Base-by-base conservation (phyloP, 1,139 yeast species). In the Yamadazyma mexicana region DNA sequence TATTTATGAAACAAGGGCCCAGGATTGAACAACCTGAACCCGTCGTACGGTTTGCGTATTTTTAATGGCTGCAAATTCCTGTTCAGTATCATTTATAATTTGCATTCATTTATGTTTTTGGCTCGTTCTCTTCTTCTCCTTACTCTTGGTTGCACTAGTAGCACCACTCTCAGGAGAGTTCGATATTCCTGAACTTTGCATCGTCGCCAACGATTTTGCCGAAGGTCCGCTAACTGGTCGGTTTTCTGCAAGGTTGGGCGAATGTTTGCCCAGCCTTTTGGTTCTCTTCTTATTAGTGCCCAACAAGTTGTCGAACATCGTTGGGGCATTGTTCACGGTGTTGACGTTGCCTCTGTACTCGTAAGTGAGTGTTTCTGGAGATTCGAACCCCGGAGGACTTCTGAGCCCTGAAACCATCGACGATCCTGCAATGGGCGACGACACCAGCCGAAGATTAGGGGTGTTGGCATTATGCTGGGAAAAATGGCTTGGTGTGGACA, bases 301-400 rank as follows among this genome's bases (percentile, higher is more conserved):
- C 23, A 64, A 47, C 31, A 66, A 48, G 34, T 52, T 54, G 41
- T 64, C 71, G 37, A 66, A 57, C 51, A 53, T 53, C 3, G 56
- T 45, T 12, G 52, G 45, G 10, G 46, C 22, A 20, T 20, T 37
- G 17, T 10, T n/a, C 17, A 25, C 24, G 27, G 10, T 25, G 31
- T 28, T 28, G 11, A 16, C n/a, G 34, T 14, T 12, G 28, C 11
- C 12, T 10, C 28, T 12, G 15, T 32, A 5, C 16, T 31, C 29
- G 29, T 26, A 26, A 5, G 20, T 16, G 31, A 20, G 20, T 6
- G 11, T 11, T 11, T 24, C 31, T 15, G 31, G 20, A 5, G 29
- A 26, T 12, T 26, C 29, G 16, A 12, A 4, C 4, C 11, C 29
- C 16, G 11, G 29, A 6, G 29, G 16, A 8, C 7, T 12, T n/a